phyloP scores from a whole-genome alignment of 345 rosid species.

The Sonneratia caseolaris region DNA sequence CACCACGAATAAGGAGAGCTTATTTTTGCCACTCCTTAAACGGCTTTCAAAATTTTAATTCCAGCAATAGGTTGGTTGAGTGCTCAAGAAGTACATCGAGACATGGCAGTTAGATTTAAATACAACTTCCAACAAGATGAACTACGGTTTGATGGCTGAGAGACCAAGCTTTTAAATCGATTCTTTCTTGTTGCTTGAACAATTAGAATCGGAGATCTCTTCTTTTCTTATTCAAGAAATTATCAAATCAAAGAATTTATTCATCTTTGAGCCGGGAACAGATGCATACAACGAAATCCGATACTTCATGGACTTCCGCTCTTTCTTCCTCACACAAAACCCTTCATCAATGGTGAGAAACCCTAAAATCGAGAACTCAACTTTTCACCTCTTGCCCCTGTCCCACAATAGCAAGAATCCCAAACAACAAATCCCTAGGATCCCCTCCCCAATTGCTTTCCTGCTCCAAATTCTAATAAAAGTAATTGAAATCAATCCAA shows the following conservation, averaged over 20 bases:
- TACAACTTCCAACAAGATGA: not conserved
- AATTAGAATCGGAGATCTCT: not conserved
- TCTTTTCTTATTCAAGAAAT: not conserved
- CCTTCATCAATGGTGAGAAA: constrained; percentile 16
- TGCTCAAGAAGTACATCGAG: too few relatives aligned
- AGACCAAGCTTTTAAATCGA: not conserved
- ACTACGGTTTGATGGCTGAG: not conserved
- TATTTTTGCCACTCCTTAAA: too few relatives aligned
- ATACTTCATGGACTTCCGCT: constrained; percentile 1
- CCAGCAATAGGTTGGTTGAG: too few relatives aligned
- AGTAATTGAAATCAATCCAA: constrained; percentile 15
- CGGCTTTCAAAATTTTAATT: too few relatives aligned
- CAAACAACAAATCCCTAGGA: constrained; percentile 25
- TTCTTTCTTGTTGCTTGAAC: not conserved
- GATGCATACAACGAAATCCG: too few relatives aligned
- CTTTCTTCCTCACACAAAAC: constrained; percentile 20
- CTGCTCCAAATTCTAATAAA: constrained; percentile 12
- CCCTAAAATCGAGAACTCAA: constrained; percentile 17
- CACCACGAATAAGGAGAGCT: too few relatives aligned
- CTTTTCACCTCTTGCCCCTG: constrained; percentile 19
- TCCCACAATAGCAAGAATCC: constrained; percentile 24
- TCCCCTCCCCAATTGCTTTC: constrained; percentile 20
- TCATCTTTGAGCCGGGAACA: too few relatives aligned
- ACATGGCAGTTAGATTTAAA: too few relatives aligned
- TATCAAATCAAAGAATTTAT: constrained; percentile 5